Conservation (phyloP, 1,139 yeast genomes). For the Taphrina communis region DNA sequence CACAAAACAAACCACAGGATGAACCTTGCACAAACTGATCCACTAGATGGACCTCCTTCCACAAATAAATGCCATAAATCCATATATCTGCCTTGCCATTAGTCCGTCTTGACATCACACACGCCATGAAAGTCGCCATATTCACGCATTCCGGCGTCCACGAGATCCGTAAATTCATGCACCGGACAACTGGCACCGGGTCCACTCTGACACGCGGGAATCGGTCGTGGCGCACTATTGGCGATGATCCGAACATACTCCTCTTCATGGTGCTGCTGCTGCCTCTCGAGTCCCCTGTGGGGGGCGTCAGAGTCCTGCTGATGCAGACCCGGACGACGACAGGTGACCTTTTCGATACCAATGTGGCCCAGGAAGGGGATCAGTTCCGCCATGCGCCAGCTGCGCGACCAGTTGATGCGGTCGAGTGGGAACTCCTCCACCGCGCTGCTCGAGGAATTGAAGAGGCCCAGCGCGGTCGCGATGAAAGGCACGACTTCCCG, state of each 20-base stretch:
- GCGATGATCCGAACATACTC: slow-evolving; percentile 38
- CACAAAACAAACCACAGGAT: too few species aligned
- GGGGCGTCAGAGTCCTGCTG: not conserved
- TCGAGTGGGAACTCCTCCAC: slow-evolving; percentile 36
- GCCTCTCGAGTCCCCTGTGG: not conserved
- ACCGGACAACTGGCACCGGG: slow-evolving; percentile 40
- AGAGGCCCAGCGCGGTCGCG: slow-evolving; percentile 38
- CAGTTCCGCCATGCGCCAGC: slow-evolving; percentile 37
- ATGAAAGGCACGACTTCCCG: slow-evolving; percentile 38
- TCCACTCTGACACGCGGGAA: slow-evolving; percentile 32
- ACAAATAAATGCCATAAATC: too few species aligned
- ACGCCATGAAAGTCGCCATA: slow-evolving; percentile 36
- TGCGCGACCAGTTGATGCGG: slow-evolving; percentile 35
- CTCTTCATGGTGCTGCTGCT: not conserved
- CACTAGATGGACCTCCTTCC: too few species aligned
- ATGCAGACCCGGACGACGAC: slow-evolving; percentile 31
- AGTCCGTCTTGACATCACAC: slow-evolving; percentile 25
- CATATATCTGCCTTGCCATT: too few species aligned
- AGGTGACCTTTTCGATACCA: slow-evolving; percentile 35
- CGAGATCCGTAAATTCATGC: slow-evolving; percentile 32
- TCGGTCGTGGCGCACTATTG: slow-evolving; percentile 37
- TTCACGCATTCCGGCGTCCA: slow-evolving; percentile 25
- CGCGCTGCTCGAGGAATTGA: slow-evolving; percentile 28
- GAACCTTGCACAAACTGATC: too few species aligned
- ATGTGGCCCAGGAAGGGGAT: slow-evolving; percentile 39